phyloP scores from a whole-genome alignment of 2,329 filamentous ascomycete genomes.

The Xylariales sp. region DNA sequence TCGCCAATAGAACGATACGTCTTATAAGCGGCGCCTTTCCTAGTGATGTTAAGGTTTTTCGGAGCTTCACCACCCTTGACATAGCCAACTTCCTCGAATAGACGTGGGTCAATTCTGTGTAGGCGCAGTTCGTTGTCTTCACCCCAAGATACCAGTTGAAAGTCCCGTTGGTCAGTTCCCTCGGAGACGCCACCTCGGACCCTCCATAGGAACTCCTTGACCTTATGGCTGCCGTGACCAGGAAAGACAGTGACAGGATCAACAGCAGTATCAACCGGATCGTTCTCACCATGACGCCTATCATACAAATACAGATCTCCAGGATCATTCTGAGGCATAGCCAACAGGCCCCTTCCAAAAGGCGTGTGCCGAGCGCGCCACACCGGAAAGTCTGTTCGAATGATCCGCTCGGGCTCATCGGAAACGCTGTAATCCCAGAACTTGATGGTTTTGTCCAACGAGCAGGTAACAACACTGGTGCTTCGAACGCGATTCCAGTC shows the following conservation, averaged over 20 bases:
- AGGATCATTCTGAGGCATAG: slow-evolving; percentile 88
- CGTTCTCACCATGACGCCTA: slow-evolving; percentile 44
- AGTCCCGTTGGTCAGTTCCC: slow-evolving; percentile 77
- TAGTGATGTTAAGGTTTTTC: slow-evolving; percentile 66
- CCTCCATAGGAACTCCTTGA: slow-evolving; percentile 90
- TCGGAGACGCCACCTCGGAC: slow-evolving; percentile 65
- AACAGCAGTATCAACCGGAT: slow-evolving; percentile 38
- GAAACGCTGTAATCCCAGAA: slow-evolving; percentile 76
- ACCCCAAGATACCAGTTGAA: slow-evolving; percentile 91
- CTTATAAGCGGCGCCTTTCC: slow-evolving; percentile 80
- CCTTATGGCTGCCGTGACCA: slow-evolving; percentile 62
- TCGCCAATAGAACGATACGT: slow-evolving; percentile 74
- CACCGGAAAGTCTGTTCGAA: slow-evolving; percentile 78
- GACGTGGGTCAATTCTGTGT: slow-evolving; percentile 63
- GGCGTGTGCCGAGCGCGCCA: slow-evolving; percentile 90
- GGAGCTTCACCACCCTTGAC: slow-evolving; percentile 62
- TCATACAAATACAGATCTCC: slow-evolving; percentile 84
- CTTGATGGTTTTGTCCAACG: slow-evolving; percentile 86
- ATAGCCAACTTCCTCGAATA: slow-evolving; percentile 67
- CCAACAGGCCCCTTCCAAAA: slow-evolving; percentile 79
- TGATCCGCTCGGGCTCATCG: slow-evolving; percentile 68
- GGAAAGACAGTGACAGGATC: slow-evolving; percentile 54
- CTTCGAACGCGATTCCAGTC: slow-evolving; percentile 83
- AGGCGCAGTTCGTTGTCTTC: slow-evolving; percentile 78
- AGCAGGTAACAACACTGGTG: slow-evolving; percentile 77